Base-by-base conservation (phyloP, 2,329 filamentous ascomycete species). In the Fonsecaea multimorphosa region DNA sequence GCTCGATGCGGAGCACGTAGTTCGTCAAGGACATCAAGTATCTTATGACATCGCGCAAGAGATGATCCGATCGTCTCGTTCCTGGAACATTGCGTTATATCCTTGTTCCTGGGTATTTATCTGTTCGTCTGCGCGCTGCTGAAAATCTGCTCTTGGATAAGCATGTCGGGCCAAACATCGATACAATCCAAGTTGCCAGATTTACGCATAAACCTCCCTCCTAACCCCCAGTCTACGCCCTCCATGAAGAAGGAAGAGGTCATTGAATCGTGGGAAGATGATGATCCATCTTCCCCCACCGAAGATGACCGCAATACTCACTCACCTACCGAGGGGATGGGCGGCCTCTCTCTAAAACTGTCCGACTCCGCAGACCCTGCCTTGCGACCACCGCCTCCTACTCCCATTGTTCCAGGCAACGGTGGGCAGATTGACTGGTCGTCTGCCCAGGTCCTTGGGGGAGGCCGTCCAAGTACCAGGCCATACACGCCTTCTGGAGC, bases 181-280 rank as follows among this genome's bases (percentile, higher is more conserved):
- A 69, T 71, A 67, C 67, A 69, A 51, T 64, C 69, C 40, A 72
- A 71, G 51, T 14, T 69, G 46, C 52, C 66, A 2, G 32, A 31
- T 24, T 58, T 71, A 46, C 69, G 66, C 61, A 61, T 72, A 44
- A 66, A 70, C 51, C 63, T 66, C 38, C 65, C 65, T 19, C 68
- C 65, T 44, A 68, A 61, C 32, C 70, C 68, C 63, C 74, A 74
- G 52, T 22, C 71, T 24, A 70, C 65, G 32, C 53, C 68, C 24
- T 59, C 66, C 32, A 74, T 78, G 63, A 79, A 79, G 46, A 62
- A 62, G 49, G 55, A 58, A 12, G 66, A 78, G 19, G 80, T 90
- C 22, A 86, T 84, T 60, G 91, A 93, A 69, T 91, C 89, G 51
- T 93, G 91, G 91, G 90, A 93, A 32, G 74, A 76, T 24, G 74